Conservation (phyloP, 306 rosid species). For the Lathyrus tuberosus region DNA sequence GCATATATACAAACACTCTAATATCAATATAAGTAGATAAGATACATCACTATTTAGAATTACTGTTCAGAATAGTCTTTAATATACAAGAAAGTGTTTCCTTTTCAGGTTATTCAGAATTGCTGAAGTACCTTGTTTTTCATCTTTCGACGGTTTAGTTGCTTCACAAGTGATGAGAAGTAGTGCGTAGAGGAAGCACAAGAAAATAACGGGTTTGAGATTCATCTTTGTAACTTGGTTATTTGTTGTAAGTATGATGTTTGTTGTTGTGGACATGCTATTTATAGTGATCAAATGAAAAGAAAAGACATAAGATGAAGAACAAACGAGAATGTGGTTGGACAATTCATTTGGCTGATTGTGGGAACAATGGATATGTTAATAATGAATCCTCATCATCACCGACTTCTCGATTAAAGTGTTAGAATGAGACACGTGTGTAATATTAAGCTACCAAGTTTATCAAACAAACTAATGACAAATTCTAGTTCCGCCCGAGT, state of each 20-base stretch:
- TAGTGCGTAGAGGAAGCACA: conserved; percentile 28
- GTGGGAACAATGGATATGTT: background rate
- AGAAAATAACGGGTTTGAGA: conserved; percentile 26
- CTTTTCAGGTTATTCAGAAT: too few relatives aligned
- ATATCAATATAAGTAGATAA: too few relatives aligned
- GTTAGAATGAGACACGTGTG: conserved; percentile 32
- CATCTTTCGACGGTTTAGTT: conserved; percentile 33
- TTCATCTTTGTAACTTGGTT: conserved; percentile 18
- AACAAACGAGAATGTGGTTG: background rate
- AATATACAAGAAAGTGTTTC: too few relatives aligned
- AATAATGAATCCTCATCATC: conserved; percentile 30
- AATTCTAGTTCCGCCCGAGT: too few relatives aligned
- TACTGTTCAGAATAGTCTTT: too few relatives aligned
- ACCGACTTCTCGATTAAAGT: background rate
- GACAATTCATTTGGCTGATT: conserved; percentile 1
- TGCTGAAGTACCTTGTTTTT: conserved; percentile 5
- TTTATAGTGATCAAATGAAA: conserved; percentile 26
- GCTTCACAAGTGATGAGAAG: conserved; percentile 32
- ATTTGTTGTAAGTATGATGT: conserved; percentile 14
- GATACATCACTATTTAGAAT: too few relatives aligned
- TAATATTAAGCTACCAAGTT: conserved; percentile 31
- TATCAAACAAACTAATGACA: too few relatives aligned
- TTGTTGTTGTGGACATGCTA: background rate
- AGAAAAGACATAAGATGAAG: background rate
- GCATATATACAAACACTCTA: background rate